Evolutionary conservation across 768 basidiomycete species (phyloP), one percentile per base, ranked within the genome.

Genomic region (Ramaria sp.): DNA sequence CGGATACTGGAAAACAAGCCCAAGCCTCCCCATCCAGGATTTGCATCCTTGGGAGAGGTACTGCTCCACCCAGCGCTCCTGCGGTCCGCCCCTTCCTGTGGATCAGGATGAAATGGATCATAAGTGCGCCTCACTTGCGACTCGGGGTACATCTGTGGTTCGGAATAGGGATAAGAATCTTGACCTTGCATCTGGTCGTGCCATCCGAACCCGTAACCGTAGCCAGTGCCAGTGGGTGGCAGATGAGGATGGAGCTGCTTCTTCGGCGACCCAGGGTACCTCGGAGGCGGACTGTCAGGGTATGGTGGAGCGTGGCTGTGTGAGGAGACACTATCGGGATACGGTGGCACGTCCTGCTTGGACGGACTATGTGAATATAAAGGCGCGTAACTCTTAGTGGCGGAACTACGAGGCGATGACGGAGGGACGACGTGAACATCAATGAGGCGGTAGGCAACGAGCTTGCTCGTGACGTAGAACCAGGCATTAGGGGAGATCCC

Each of bases 151-250:
- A 54, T 1, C 15, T 41, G 24, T 4, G 53, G 53, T 30, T 54
- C 41, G 41, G 42, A 17, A 39, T 43, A 54, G 41, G 41, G 19
- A 7, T 54, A 38, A 6, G 41, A 42, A 3, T 34, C 24, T 27
- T 43, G 53, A 24, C 55, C 47, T 20, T 50, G 27, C n/a, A 41
- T 34, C 38, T 57, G 55, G 37, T 54, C 45, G 17, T 49, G 46
- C 55, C 55, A 57, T 3, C 55, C 55, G 31, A 57, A 57, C 12
- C 55, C 55, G 19, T 57, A 57, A 3, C 55, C 55, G 31, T 54
- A 54, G 1, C 53, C 53, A 42, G 20, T 19, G 22, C 31, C 54
- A 13, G 27, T n/a, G 34, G 46, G 47, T 7, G 43, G 45, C 4
- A 46, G 46, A 13, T 31, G 53, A 46, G 33, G 20, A 13, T 34